Evolutionary conservation across 805 yeast species (phyloP).

Genomic region (Schizosaccharomyces cryophilus): DNA sequence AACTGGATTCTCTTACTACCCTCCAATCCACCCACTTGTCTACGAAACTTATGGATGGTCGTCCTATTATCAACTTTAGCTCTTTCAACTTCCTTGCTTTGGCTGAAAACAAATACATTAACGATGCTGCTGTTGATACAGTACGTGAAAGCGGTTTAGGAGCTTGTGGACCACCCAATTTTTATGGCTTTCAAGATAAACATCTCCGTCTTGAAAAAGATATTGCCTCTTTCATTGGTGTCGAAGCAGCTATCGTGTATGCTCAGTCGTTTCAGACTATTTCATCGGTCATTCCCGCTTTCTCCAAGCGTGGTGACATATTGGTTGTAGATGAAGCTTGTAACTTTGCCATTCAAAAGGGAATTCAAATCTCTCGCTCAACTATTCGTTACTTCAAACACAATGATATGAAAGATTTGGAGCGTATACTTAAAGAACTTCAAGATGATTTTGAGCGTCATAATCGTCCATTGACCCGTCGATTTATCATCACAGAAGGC

Average conservation of each 20-base stretch:
- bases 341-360: slow-evolving; percentile 61
- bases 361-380: slow-evolving; percentile 65
- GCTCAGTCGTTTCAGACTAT: slow-evolving; percentile 83
- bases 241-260: slow-evolving; percentile 59
- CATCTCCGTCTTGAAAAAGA: slow-evolving; percentile 60
- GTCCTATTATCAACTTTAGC: background rate
- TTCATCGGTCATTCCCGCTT: slow-evolving; percentile 74
- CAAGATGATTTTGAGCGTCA: slow-evolving; percentile 10
- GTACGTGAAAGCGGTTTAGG: slow-evolving; percentile 72
- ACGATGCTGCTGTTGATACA: slow-evolving; percentile 28
- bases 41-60: background rate
- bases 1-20: slow-evolving; percentile 36
- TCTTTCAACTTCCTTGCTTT: slow-evolving; percentile 42
- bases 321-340: slow-evolving; percentile 68
- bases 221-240: slow-evolving; percentile 47
- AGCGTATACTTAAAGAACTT: slow-evolving; percentile 30
- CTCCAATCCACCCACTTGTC: slow-evolving; percentile 17
- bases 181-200: slow-evolving; percentile 68
- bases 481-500: slow-evolving; percentile 82
- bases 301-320: slow-evolving; percentile 82
- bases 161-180: slow-evolving; percentile 95
- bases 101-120: slow-evolving; percentile 24
- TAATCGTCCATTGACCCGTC: slow-evolving; percentile 60
- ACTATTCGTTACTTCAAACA: slow-evolving; percentile 50
- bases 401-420: slow-evolving; percentile 67